Conservation (phyloP, 2,329 filamentous ascomycete genomes). For the Talaromyces sp. region DNA sequence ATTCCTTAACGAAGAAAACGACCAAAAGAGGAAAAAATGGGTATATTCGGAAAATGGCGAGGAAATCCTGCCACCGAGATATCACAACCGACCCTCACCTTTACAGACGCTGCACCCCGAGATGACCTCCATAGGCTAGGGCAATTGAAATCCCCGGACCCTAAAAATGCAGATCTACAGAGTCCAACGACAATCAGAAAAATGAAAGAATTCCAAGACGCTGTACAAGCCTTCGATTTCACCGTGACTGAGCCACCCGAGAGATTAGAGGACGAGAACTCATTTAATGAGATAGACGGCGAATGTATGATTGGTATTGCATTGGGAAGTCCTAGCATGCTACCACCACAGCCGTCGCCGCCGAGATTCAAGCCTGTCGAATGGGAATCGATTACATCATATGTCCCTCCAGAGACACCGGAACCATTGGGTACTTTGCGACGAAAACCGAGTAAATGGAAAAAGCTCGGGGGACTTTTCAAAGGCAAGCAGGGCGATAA, state of each 20-base stretch:
- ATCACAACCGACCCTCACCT: slow-evolving; percentile 27
- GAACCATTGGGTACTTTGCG: slow-evolving; percentile 15
- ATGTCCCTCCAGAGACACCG: slow-evolving; percentile 9
- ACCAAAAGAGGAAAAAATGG: slow-evolving; percentile 1
- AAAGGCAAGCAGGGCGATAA: slow-evolving; percentile 29
- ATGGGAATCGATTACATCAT: slow-evolving; percentile 2
- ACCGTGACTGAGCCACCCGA: slow-evolving; percentile 22
- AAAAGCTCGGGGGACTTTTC: slow-evolving; percentile 42
- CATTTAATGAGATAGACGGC: slow-evolving; percentile 6
- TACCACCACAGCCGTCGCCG: slow-evolving; percentile 4
- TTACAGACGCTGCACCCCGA: slow-evolving; percentile 27
- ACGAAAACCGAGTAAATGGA: slow-evolving; percentile 42
- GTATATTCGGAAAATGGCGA: slow-evolving; percentile 23
- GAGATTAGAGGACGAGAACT: slow-evolving; percentile 16
- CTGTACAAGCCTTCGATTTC: slow-evolving; percentile 25
- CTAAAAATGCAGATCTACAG: not conserved
- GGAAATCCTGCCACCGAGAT: slow-evolving; percentile 23
- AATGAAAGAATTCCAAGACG: slow-evolving; percentile 14
- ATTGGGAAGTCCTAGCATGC: slow-evolving; percentile 58
- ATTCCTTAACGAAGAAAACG: not conserved
- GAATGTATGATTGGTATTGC: slow-evolving; percentile 63
- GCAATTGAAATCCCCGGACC: slow-evolving; percentile 8
- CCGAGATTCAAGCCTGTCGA: not conserved
- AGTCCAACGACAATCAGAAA: slow-evolving; percentile 1
- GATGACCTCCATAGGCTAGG: slow-evolving; percentile 22